Percentiles rank a stretch among this genome's conserved stretches.
Conservation (phyloP, 2,329 filamentous ascomycete genomes). For the Cryphonectria naterciae region DNA sequence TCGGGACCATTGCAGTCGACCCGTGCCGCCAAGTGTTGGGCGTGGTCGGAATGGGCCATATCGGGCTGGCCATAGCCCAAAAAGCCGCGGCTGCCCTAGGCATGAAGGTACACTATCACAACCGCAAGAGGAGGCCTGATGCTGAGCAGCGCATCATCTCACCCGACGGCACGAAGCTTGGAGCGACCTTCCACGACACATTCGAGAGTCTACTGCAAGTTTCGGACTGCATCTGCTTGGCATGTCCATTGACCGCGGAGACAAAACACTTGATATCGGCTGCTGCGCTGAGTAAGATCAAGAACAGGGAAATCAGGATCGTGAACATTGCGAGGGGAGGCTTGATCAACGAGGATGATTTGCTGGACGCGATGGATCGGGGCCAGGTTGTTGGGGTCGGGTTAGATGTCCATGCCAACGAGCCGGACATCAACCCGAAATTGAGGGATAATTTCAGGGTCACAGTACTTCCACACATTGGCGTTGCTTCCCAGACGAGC, state of each 20-base stretch:
- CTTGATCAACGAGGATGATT: conserved; percentile 40
- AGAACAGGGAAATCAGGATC: conserved; percentile 37
- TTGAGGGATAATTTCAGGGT: conserved; percentile 39
- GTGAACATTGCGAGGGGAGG: conserved; percentile 42
- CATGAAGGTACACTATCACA: conserved; percentile 40
- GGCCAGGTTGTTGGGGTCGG: conserved; percentile 40
- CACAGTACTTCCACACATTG: conserved; percentile 39
- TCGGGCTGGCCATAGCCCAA: conserved; percentile 38
- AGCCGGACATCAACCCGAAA: conserved; percentile 38
- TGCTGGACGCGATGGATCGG: conserved; percentile 39
- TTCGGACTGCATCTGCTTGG: conserved; percentile 38
- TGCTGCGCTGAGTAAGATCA: conserved; percentile 24
- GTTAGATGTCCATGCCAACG: conserved; percentile 41
- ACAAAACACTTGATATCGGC: conserved; percentile 36
- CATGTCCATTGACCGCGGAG: conserved; percentile 38
- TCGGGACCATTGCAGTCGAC: conserved; percentile 33
- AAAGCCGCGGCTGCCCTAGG: conserved; percentile 37
- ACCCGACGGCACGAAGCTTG: conserved; percentile 10
- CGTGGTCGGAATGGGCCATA: conserved; percentile 42
- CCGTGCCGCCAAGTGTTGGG: conserved; percentile 37
- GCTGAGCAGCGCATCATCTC: conserved; percentile 1
- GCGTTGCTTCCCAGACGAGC: conserved; percentile 36
- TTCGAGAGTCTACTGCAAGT: conserved; percentile 37
- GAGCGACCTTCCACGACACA: conserved; percentile 28
- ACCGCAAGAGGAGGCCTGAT: conserved; percentile 29